Conservation (phyloP, 495 filamentous ascomycete genomes). For the Collariella sp. region DNA sequence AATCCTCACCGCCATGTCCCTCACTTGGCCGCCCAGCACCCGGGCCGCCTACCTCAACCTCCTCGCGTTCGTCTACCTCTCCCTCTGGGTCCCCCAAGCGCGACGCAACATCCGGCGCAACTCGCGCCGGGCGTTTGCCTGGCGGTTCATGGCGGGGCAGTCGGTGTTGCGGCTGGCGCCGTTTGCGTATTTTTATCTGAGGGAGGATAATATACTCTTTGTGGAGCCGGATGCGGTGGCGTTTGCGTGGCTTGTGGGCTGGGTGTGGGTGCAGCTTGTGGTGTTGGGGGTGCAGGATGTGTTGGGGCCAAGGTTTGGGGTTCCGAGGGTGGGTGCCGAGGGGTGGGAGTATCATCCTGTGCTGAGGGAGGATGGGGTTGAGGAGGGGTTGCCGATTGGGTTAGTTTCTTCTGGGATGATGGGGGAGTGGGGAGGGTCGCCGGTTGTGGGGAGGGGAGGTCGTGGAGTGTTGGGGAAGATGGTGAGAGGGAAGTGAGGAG, state of each 20-base stretch:
- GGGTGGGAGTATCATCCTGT: conserved; percentile 96
- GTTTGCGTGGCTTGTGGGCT: conserved; percentile 56
- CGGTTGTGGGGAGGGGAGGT: conserved; percentile 20
- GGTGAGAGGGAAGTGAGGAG: conserved; percentile 2
- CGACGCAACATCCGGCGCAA: conserved; percentile 84
- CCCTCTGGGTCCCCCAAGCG: conserved; percentile 88
- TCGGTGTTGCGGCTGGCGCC: conserved; percentile 67
- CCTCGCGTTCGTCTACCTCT: conserved; percentile 65
- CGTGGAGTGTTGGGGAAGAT: not conserved
- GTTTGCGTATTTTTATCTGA: conserved; percentile 72
- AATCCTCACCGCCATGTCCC: conserved; percentile 66
- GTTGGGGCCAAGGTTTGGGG: conserved; percentile 68
- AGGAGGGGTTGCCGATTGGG: conserved; percentile 71
- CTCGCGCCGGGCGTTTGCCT: conserved; percentile 76
- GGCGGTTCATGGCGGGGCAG: conserved; percentile 82
- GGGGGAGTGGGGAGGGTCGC: conserved; percentile 18
- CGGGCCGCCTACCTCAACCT: conserved; percentile 63
- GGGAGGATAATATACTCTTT: conserved; percentile 67
- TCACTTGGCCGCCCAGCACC: conserved; percentile 61
- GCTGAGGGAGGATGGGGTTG: conserved; percentile 73
- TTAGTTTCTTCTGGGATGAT: conserved; percentile 27
- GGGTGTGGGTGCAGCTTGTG: conserved; percentile 91
- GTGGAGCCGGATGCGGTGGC: conserved; percentile 58
- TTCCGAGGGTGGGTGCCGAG: conserved; percentile 60
- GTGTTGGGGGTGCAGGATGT: conserved; percentile 69